phyloP scores from a whole-genome alignment of 371 early-diverging fungal species.

The Rhizopus delemar region DNA sequence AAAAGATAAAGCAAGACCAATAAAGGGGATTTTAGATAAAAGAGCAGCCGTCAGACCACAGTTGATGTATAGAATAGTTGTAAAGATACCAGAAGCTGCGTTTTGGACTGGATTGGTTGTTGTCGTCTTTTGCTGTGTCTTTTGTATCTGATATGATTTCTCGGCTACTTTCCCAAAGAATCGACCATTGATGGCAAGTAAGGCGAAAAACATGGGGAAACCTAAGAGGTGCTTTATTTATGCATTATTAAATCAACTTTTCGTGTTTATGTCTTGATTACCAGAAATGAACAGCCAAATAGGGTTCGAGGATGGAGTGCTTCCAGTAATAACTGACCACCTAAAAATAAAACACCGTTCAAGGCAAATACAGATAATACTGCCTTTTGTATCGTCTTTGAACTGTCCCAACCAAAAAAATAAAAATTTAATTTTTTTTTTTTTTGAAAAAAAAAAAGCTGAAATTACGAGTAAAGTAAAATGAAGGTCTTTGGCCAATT shows the following conservation, averaged over 20 bases:
- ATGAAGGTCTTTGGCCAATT: conserved; percentile 44
- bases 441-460: not conserved
- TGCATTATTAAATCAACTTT: not conserved
- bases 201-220: conserved; percentile 38
- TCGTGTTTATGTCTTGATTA: conserved; percentile 7
- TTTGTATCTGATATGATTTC: conserved; percentile 32
- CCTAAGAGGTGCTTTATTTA: conserved; percentile 35
- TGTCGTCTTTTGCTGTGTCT: conserved; percentile 4
- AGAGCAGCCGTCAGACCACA: conserved; percentile 39
- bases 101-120: conserved; percentile 13
- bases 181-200: conserved; percentile 37
- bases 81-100: conserved; percentile 39
- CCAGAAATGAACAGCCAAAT: conserved; percentile 41
- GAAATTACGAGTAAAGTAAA: conserved; percentile 37
- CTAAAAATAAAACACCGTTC: conserved; percentile 45
- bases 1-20: conserved; percentile 44
- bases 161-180: conserved; percentile 47
- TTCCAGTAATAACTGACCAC: conserved; percentile 35
- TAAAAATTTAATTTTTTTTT: no score
- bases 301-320: conserved; percentile 31
- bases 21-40: conserved; percentile 34
- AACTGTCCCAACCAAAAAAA: conserved; percentile 18
- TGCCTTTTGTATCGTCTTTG: conserved; percentile 37
- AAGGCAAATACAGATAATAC: conserved; percentile 35
- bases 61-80: conserved; percentile 43